phyloP scores from a whole-genome alignment of 2,329 filamentous ascomycete species.

The Cucurbitaria berberidis region DNA sequence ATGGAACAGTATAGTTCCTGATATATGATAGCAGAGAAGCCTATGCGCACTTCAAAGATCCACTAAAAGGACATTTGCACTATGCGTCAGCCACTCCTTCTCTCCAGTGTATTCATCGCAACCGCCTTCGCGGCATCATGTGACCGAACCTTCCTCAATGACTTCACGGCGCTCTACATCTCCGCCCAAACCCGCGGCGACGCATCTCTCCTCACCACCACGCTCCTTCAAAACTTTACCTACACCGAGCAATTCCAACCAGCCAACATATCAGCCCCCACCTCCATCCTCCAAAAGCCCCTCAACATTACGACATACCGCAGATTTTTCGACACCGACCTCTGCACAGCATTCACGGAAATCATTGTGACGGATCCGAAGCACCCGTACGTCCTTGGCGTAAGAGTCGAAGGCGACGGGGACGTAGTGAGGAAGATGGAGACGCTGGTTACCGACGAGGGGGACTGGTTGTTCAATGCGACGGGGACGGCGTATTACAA shows the following conservation, averaged over 20 bases:
- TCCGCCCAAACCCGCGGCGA: conserved; percentile 22
- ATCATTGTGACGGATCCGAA: conserved; percentile 18
- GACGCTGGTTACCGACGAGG: conserved; percentile 26
- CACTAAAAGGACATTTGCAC: not conserved
- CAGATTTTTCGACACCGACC: conserved; percentile 21
- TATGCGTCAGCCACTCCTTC: not conserved
- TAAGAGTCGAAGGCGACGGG: conserved; percentile 18
- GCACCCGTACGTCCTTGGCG: conserved; percentile 33
- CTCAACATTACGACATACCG: conserved; percentile 25
- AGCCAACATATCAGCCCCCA: conserved; percentile 14
- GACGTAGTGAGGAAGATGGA: conserved; percentile 26
- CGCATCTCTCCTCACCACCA: conserved; percentile 10
- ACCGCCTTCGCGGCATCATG: conserved; percentile 11
- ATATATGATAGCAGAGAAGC: too few species aligned
- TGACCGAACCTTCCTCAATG: conserved; percentile 23
- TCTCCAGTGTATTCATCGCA: not conserved
- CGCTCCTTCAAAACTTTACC: conserved; percentile 16
- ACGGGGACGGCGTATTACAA: conserved; percentile 20
- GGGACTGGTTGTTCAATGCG: conserved; percentile 34
- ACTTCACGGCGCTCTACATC: conserved; percentile 23
- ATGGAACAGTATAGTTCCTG: too few species aligned
- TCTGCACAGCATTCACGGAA: conserved; percentile 32
- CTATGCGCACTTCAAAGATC: too few species aligned
- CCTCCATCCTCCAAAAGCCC: conserved; percentile 23
- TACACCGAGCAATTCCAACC: conserved; percentile 32